Percentiles rank a stretch among this genome's conserved stretches.
phyloP scores from a whole-genome alignment of 257 asterid species.

The Linderniella brevidens region DNA sequence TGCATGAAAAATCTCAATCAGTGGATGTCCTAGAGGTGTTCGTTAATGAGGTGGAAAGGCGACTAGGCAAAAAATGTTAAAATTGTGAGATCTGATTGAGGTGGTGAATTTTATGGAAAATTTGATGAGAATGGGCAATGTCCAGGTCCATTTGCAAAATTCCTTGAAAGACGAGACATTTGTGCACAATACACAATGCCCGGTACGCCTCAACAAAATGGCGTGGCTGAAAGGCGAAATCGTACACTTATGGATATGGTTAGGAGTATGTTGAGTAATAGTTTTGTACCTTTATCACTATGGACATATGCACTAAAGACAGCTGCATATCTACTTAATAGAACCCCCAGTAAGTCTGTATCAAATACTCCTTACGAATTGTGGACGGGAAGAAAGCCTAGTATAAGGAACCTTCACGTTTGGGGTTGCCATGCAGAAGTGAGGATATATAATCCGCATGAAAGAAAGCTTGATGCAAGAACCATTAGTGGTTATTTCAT shows the following conservation, averaged over 20 bases:
- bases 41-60: neutral
- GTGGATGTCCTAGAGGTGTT: neutral
- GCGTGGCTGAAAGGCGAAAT: neutral
- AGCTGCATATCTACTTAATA: neutral
- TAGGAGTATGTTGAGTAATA: slow-evolving; percentile 1
- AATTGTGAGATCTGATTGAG: neutral
- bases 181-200: neutral
- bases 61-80: neutral
- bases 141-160: neutral
- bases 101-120: neutral
- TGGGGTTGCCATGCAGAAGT: slow-evolving; percentile 1
- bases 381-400: neutral
- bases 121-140: neutral
- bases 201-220: neutral
- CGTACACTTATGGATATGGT: neutral
- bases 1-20: too few relatives aligned
- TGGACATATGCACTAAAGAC: neutral
- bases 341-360: neutral
- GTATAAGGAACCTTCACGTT: neutral
- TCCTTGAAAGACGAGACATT: neutral
- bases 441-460: neutral
- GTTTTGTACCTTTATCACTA: neutral
- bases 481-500: neutral
- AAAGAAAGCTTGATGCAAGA: neutral
- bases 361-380: neutral